Evolutionary conservation across 164 flowering plant species (phyloP).

Genomic region (Piper longum): DNA sequence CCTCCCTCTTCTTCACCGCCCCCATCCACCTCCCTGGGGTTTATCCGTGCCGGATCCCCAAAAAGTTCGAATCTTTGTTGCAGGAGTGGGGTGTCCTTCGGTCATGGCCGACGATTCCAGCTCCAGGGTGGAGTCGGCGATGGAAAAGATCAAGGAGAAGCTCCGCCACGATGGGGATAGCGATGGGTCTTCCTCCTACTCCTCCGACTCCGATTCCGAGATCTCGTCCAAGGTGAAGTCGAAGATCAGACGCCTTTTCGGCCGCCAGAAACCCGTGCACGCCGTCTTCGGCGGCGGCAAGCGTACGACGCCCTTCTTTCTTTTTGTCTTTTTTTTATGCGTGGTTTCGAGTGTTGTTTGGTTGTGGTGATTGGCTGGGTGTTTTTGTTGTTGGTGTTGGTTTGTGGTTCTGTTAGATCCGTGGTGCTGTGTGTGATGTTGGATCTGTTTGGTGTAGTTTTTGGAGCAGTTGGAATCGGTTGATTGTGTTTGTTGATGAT

Average conservation of each 20-base stretch:
- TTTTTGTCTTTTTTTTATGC: background rate
- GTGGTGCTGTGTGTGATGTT: too few relatives aligned
- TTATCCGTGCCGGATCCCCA: too few relatives aligned
- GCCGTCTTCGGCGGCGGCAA: slow-evolving; percentile 76
- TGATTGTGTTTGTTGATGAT: too few relatives aligned
- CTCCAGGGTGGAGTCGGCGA: slow-evolving; percentile 24
- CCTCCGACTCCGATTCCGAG: slow-evolving; percentile 14
- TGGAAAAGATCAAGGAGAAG: slow-evolving; percentile 63
- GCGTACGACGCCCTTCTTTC: slow-evolving; percentile 22
- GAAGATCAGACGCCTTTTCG: slow-evolving; percentile 41
- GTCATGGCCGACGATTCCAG: slow-evolving; percentile 13
- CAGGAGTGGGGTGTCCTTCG: background rate
- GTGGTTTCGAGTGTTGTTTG: background rate
- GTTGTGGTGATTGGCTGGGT: background rate
- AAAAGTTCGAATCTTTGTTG: too few relatives aligned
- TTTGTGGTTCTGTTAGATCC: too few relatives aligned
- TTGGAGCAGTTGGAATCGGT: too few relatives aligned
- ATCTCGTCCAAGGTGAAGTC: slow-evolving; percentile 22
- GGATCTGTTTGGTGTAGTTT: too few relatives aligned
- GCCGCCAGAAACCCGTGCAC: slow-evolving; percentile 70
- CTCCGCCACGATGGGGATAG: slow-evolving; percentile 1
- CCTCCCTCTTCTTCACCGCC: background rate
- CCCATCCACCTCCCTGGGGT: too few relatives aligned
- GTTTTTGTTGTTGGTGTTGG: too few relatives aligned
- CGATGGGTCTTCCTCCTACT: slow-evolving; percentile 22